Conservation (phyloP, 2,329 filamentous ascomycete species). For the Fusarium albidum region DNA sequence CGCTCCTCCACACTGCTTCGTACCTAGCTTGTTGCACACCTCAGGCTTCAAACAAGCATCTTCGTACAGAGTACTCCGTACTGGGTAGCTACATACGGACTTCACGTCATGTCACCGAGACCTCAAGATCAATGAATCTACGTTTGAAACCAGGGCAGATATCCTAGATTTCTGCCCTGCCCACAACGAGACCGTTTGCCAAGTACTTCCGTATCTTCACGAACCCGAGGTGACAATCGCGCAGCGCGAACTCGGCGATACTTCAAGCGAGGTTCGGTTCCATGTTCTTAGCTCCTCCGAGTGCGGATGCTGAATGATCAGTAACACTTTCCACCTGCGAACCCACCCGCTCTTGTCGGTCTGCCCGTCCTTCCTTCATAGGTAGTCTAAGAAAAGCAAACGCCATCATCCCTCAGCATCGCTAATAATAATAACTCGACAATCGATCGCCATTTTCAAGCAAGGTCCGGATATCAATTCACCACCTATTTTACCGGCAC, state of each 20-base stretch:
- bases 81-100: background rate
- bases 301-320: conserved; percentile 23
- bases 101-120: background rate
- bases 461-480: background rate
- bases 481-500: conserved; percentile 3
- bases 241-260: conserved; percentile 26
- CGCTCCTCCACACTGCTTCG: background rate
- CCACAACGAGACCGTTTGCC: too few species aligned
- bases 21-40: background rate
- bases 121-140: conserved; percentile 9
- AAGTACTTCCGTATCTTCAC: background rate
- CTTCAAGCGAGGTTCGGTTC: conserved; percentile 7
- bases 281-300: conserved; percentile 17
- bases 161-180: background rate
- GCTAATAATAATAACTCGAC: too few species aligned
- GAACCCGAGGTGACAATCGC: conserved; percentile 10
- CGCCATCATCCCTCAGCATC: background rate
- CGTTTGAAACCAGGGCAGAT: background rate
- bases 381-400: background rate
- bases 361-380: background rate
- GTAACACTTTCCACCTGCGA: conserved; percentile 8
- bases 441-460: too few species aligned
- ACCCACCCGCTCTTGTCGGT: conserved; percentile 1
- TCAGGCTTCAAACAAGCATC: background rate
- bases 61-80: too few species aligned